Evolutionary conservation across 2,329 filamentous ascomycete genomes (phyloP), one percentile per base, ranked within the genome.

Genomic region (Raffaelea deltoideospora): DNA sequence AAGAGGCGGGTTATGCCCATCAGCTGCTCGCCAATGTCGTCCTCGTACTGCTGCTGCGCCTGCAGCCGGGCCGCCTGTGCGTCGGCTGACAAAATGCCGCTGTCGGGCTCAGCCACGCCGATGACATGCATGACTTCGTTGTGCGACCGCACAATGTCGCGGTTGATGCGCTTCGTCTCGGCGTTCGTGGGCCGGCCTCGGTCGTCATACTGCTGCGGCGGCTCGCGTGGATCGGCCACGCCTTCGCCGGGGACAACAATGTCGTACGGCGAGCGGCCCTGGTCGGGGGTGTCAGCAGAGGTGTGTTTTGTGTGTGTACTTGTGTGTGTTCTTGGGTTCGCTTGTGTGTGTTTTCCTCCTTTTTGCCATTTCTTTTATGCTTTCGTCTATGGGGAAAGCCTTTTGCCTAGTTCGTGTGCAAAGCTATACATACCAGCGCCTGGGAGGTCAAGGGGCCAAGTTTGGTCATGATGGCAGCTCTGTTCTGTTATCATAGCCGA

Each of bases 71-170:
- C 60, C 7, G 53, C 49, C 35, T 64, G 58, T 5, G 56, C 53
- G 4, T 59, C 56, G 18, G 54, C 49, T 4, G 47, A 47, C 21
- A 33, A 11, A 18, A 37, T 15, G 8, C 53, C 53, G 35, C 62
- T 64, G 37, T 75, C 70, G 13, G 69, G 66, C 45, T 76, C 71
- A 9, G 70, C 71, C 5, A 75, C 71, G 5, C 71, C 71, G 28
- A 76, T 75, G 10, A 73, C 69, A 15, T 65, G 60, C 71, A 76
- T 76, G 4, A 76, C 71, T 43, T 76, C 70, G 44, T 76, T 76
- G 46, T 76, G 71, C 10, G 71, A 64, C 35, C 71, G 61, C 20
- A 76, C 68, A 23, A 74, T 63, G 40, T 71, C 65, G 34, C 64
- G 61, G 43, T 72, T 73, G 43, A 72, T 63, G 11, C 58, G 56